phyloP scores from a whole-genome alignment of 164 flowering plant species.

The Dillenia suffruticosa region DNA sequence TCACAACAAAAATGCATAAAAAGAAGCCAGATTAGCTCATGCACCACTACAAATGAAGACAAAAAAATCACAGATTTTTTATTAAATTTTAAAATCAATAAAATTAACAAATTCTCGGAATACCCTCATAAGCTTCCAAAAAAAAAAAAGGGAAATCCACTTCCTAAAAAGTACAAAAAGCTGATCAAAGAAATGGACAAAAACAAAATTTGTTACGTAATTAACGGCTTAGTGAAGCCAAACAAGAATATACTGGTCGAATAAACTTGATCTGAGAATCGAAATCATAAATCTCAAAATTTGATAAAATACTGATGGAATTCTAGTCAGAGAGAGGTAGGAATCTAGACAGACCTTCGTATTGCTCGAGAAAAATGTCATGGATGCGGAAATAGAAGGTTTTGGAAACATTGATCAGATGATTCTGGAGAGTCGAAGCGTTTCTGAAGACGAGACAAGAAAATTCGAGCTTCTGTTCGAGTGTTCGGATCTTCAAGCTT shows the following conservation, averaged over 20 bases:
- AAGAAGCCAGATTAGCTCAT: no score
- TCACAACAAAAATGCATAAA: no score
- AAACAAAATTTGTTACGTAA: not conserved
- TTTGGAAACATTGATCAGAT: slow-evolving; percentile 42
- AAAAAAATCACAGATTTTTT: no score
- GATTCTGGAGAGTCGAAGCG: slow-evolving; percentile 41
- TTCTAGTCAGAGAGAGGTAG: not conserved
- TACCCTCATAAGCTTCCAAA: no score
- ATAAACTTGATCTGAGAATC: no score
- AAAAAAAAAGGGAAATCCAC: no score
- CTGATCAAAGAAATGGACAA: not conserved
- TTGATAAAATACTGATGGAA: not conserved
- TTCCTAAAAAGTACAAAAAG: not conserved
- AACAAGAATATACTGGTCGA: no score
- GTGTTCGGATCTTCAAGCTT: slow-evolving; percentile 72
- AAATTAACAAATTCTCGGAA: no score
- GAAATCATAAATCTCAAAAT: not conserved
- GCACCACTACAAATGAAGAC: no score
- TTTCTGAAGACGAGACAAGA: slow-evolving; percentile 61
- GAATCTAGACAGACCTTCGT: slow-evolving; percentile 35
- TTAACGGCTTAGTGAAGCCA: no score
- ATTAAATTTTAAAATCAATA: no score
- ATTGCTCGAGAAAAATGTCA: slow-evolving; percentile 58
- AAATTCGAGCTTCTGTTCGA: slow-evolving; percentile 61
- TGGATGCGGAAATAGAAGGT: slow-evolving; percentile 79